Conservation (phyloP, 2,329 filamentous ascomycete genomes). For the Chalaropsis thielavioides region DNA sequence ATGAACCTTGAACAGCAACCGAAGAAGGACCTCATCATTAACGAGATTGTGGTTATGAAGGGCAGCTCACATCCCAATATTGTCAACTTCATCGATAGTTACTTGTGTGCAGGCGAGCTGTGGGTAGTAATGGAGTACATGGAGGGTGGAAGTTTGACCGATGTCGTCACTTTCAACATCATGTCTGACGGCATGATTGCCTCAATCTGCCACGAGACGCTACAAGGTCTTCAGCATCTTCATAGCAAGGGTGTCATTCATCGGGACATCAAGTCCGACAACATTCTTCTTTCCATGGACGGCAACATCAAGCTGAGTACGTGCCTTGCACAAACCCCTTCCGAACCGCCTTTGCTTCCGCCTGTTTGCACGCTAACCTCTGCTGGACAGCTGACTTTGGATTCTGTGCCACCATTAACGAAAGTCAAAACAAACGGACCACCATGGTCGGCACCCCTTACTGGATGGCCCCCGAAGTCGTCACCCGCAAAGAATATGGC, state of each 20-base stretch:
- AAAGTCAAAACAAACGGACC: conserved; percentile 89
- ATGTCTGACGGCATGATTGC: conserved; percentile 98
- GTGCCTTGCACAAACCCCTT: conserved; percentile 24
- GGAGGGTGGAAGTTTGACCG: conserved; percentile 93
- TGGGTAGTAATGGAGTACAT: conserved; percentile 99
- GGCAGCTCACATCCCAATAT: conserved; percentile 97
- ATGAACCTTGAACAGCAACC: conserved; percentile 98
- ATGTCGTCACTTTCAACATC: conserved; percentile 97
- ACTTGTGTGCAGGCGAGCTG: conserved; percentile 72
- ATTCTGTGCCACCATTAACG: conserved; percentile 97
- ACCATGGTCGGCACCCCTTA: conserved; percentile 99
- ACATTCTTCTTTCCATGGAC: conserved; percentile 83
- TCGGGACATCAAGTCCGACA: conserved; percentile 97
- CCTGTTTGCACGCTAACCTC: conserved; percentile 23
- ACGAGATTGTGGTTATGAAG: conserved; percentile 98
- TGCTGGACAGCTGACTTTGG: conserved; percentile 72
- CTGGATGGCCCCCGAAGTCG: conserved; percentile 99
- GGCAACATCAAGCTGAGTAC: conserved; percentile 95
- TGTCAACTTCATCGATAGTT: conserved; percentile 98
- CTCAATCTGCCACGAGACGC: conserved; percentile 82
- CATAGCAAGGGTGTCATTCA: conserved; percentile 98
- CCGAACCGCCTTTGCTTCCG: neutral
- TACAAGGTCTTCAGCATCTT: conserved; percentile 82
- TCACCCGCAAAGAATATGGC: conserved; percentile 93
- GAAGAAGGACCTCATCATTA: conserved; percentile 98